Evolutionary conservation across 176 grass and related monocot genomes (phyloP).

Genomic region (Panicum miliaceum): DNA sequence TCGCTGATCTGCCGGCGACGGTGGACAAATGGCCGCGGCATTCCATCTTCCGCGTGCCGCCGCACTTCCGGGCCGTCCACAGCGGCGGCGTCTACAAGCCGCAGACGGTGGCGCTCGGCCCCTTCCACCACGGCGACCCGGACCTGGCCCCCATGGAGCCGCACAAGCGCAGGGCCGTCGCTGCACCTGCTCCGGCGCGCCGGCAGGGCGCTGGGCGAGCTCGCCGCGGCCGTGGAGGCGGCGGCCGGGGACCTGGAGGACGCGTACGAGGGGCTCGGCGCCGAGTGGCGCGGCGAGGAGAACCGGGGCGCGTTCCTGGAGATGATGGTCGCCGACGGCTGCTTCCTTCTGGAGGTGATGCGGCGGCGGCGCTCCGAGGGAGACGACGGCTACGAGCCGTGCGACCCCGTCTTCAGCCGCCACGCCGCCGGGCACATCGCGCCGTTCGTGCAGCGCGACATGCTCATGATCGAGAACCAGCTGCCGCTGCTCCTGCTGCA

Average conservation of each 20-base stretch:
- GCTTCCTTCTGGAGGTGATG: constrained; percentile 69
- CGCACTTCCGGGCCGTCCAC: constrained; percentile 46
- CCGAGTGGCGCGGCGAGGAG: constrained; percentile 15
- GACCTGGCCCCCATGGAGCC: constrained; percentile 41
- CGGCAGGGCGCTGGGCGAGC: background rate
- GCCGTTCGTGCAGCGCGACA: constrained; percentile 37
- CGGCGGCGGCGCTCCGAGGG: background rate
- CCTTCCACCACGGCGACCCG: constrained; percentile 48
- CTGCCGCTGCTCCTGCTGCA: constrained; percentile 42
- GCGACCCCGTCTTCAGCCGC: constrained; percentile 52
- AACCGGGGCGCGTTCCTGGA: constrained; percentile 33
- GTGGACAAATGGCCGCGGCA: constrained; percentile 45
- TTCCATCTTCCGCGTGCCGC: constrained; percentile 52
- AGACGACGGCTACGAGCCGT: constrained; percentile 36
- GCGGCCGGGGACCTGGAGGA: constrained; percentile 35
- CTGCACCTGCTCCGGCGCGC: constrained; percentile 46
- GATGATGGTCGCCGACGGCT: constrained; percentile 55
- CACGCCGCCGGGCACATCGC: constrained; percentile 31
- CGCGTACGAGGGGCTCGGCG: constrained; percentile 32
- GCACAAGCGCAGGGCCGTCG: constrained; percentile 52
- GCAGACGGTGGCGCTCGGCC: constrained; percentile 48
- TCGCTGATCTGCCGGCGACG: background rate
- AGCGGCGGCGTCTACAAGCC: constrained; percentile 35
- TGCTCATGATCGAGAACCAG: constrained; percentile 64
- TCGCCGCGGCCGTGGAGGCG: constrained; percentile 34